phyloP scores from a whole-genome alignment of 495 filamentous ascomycete genomes.

The Hyaloscypha bicolor region DNA sequence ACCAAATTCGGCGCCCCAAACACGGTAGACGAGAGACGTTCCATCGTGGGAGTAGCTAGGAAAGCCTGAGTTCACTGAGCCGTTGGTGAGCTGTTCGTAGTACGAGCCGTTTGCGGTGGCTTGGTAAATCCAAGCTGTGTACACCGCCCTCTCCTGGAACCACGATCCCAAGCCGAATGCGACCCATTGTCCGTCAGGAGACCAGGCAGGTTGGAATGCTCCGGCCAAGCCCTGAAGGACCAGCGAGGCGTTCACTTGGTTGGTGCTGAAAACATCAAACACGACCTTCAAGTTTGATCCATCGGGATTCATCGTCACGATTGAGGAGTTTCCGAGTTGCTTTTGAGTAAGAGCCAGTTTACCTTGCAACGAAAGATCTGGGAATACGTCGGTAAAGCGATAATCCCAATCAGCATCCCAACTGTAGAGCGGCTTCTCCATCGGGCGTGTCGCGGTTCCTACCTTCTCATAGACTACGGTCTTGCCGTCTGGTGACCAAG shows the following conservation, averaged over 20 bases:
- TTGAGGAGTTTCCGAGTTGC: conserved; percentile 27
- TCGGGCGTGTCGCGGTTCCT: conserved; percentile 10
- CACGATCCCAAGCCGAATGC: conserved; percentile 27
- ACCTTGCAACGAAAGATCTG: conserved; percentile 12
- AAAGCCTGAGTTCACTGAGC: conserved; percentile 27
- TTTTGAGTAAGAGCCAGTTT: conserved; percentile 26
- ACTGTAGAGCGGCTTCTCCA: conserved; percentile 25
- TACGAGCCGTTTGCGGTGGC: conserved; percentile 18
- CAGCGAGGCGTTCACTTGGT: not conserved
- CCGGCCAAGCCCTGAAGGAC: conserved; percentile 14
- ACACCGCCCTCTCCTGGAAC: conserved; percentile 20
- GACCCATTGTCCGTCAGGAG: conserved; percentile 19
- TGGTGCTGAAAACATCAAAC: conserved; percentile 19
- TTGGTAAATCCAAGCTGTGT: conserved; percentile 11
- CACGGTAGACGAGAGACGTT: conserved; percentile 13
- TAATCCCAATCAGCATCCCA: conserved; percentile 30
- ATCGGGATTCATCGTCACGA: conserved; percentile 20
- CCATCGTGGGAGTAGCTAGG: conserved; percentile 22
- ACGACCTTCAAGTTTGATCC: conserved; percentile 5
- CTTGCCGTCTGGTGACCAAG: conserved; percentile 29
- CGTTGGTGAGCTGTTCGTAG: conserved; percentile 24
- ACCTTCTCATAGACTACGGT: conserved; percentile 27
- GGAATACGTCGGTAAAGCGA: conserved; percentile 32
- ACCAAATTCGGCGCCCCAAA: conserved; percentile 14
- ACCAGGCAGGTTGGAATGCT: conserved; percentile 29